Conservation (phyloP, 768 basidiomycete species). For the Polyporus arcularius region DNA sequence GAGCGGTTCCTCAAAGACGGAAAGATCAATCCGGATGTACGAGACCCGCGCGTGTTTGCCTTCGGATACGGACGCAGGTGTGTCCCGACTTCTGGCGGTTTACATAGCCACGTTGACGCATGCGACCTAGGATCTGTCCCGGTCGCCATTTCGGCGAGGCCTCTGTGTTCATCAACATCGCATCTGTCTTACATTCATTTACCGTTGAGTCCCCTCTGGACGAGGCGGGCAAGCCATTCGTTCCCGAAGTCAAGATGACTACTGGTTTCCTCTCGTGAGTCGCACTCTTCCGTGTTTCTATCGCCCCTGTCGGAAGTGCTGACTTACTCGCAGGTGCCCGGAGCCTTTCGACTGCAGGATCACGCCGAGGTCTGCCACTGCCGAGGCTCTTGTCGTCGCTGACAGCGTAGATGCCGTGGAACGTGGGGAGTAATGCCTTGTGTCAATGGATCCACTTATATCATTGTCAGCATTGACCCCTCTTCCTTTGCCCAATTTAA, state of each 20-base stretch:
- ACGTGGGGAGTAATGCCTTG: too few relatives aligned
- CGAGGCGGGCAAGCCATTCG: neutral
- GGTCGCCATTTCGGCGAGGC: slow-evolving; percentile 4
- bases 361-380: too few relatives aligned
- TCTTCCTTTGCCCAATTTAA: too few relatives aligned
- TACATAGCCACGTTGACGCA: neutral
- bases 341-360: neutral
- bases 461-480: too few relatives aligned
- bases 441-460: too few relatives aligned
- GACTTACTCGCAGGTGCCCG: neutral
- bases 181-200: slow-evolving; percentile 7
- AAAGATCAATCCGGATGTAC: neutral
- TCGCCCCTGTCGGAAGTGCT: neutral
- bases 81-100: neutral
- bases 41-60: neutral
- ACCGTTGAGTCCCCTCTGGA: neutral
- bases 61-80: slow-evolving; percentile 8
- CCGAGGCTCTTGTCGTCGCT: too few relatives aligned
- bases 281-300: too few relatives aligned
- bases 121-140: slow-evolving; percentile 3
- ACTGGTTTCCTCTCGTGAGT: neutral
- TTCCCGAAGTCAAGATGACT: neutral
- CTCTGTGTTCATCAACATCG: slow-evolving; percentile 5
- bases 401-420: too few relatives aligned
- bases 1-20: slow-evolving; percentile 35